A percentile compares a stretch with the other conserved stretches of the same genome.
Evolutionary conservation across 2,329 filamentous ascomycete genomes (phyloP).

Genomic region (Colletotrichum tamarilloi): DNA sequence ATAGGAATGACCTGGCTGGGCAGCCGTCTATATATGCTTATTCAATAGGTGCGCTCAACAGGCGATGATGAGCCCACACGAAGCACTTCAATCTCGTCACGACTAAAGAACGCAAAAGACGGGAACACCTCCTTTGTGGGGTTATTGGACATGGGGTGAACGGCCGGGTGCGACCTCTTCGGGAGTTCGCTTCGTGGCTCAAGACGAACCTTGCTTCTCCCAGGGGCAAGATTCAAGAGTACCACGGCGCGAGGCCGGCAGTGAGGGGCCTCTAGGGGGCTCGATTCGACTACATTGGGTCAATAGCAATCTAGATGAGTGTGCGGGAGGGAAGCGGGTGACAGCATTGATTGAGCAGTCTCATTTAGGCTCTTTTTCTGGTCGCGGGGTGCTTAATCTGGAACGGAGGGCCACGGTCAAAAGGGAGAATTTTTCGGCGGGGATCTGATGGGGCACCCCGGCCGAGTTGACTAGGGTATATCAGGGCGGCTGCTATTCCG

Average conservation of each 20-base stretch:
- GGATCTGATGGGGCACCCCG: neutral
- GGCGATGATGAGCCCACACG: slow-evolving; percentile 18
- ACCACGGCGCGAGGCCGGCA: neutral
- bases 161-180: neutral
- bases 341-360: slow-evolving; percentile 11
- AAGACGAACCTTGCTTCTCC: slow-evolving; percentile 1
- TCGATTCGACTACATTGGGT: neutral
- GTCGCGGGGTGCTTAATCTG: slow-evolving; percentile 27
- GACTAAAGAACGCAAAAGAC: neutral
- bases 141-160: neutral
- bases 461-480: neutral
- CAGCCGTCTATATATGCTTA: slow-evolving; percentile 17
- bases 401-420: slow-evolving; percentile 33
- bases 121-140: slow-evolving; percentile 20
- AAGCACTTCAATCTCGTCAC: slow-evolving; percentile 28
- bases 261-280: slow-evolving; percentile 5
- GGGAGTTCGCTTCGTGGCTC: slow-evolving; percentile 10
- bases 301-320: slow-evolving; percentile 20
- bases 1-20: neutral
- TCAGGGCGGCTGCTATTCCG: neutral
- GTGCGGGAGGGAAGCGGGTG: neutral
- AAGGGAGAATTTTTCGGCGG: slow-evolving; percentile 18
- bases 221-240: slow-evolving; percentile 2
- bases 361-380: slow-evolving; percentile 32
- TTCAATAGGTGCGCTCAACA: neutral